Percentiles rank a stretch among this genome's conserved stretches.
Evolutionary conservation across 148 eudicot genomes (phyloP).

Genomic region (Diospyros kaki): DNA sequence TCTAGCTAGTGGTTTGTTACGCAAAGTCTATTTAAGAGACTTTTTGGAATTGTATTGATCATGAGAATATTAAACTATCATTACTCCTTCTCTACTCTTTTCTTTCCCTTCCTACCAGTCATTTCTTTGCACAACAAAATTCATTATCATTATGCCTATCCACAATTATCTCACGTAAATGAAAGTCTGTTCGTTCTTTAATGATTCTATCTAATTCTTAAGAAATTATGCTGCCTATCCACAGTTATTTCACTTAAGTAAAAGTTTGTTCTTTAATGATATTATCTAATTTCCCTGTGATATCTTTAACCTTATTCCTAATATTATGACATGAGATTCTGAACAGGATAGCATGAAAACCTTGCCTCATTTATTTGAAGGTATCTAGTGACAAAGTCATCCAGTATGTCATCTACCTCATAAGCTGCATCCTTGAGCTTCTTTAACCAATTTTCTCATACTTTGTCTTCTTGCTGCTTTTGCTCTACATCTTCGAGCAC

Average conservation of each 20-base stretch:
- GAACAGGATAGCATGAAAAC: neutral
- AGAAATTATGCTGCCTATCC: too few species aligned
- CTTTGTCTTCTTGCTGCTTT: neutral
- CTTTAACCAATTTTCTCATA: neutral
- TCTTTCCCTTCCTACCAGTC: too few species aligned
- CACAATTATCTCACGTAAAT: neutral
- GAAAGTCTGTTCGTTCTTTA: neutral
- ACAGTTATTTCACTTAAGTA: too few species aligned
- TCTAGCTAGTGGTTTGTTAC: too few species aligned
- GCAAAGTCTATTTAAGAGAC: too few species aligned
- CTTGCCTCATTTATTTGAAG: neutral
- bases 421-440: constrained; percentile 8
- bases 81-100: too few species aligned
- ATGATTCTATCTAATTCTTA: too few species aligned
- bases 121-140: too few species aligned
- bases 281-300: neutral
- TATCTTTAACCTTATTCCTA: neutral
- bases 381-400: neutral
- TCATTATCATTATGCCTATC: too few species aligned
- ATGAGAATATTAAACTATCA: too few species aligned
- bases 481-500: constrained; percentile 4
- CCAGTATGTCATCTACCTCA: neutral
- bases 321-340: neutral
- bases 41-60: too few species aligned
- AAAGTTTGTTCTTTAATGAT: too few species aligned